Percentiles rank a stretch among this genome's conserved stretches.
Evolutionary conservation across 345 rosid genomes (phyloP).

Genomic region (Kandelia obovata): DNA sequence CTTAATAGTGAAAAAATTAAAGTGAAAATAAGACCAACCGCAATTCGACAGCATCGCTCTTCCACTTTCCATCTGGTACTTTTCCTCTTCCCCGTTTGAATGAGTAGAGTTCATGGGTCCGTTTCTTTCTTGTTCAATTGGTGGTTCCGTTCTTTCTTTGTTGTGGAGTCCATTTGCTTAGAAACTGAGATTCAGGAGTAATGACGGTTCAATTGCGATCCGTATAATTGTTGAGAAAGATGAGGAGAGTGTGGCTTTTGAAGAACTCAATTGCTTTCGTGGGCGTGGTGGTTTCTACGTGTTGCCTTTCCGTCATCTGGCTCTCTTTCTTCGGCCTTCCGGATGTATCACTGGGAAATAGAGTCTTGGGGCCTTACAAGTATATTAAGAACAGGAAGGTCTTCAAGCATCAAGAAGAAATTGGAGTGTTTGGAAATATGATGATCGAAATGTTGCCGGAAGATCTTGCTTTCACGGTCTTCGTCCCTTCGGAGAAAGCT

Average conservation of each 20-base stretch:
- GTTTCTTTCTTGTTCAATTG: no score
- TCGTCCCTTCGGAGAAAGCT: slow-evolving; percentile 59
- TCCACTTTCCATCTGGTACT: no score
- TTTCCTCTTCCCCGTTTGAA: no score
- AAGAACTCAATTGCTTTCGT: slow-evolving; percentile 44
- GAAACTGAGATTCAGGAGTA: background rate
- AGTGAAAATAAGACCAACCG: no score
- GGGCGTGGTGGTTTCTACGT: slow-evolving; percentile 37
- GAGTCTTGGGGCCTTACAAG: slow-evolving; percentile 12
- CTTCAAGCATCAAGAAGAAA: slow-evolving; percentile 13
- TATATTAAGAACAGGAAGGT: slow-evolving; percentile 1
- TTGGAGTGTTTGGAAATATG: slow-evolving; percentile 67
- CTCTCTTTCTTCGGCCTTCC: slow-evolving; percentile 55
- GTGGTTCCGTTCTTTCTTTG: no score
- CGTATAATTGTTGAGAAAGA: slow-evolving; percentile 11
- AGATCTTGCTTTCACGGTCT: slow-evolving; percentile 76
- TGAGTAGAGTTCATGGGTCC: no score
- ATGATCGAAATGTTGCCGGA: slow-evolving; percentile 75
- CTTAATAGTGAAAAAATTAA: no score
- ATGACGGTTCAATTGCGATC: background rate
- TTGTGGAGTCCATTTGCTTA: no score
- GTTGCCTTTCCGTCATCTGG: slow-evolving; percentile 40
- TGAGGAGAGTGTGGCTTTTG: slow-evolving; percentile 35
- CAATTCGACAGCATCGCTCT: no score
- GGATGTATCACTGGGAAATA: slow-evolving; percentile 28